Percentiles rank a stretch among this genome's conserved stretches.
Evolutionary conservation across 2,329 filamentous ascomycete species (phyloP).

Genomic region (Eutypella sp.): DNA sequence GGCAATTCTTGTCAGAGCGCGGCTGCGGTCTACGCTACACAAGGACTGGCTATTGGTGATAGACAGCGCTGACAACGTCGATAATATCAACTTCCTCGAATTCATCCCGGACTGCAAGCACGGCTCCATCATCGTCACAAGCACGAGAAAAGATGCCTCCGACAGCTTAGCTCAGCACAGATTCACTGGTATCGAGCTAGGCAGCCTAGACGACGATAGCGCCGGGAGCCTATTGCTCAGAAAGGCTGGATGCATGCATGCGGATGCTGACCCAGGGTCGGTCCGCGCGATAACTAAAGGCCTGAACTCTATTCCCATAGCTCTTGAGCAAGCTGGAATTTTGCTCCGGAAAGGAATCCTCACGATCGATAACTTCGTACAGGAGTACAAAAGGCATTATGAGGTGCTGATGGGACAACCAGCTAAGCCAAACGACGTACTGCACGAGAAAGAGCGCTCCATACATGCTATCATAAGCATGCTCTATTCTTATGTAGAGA

Average conservation of each 20-base stretch:
- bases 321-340: not conserved
- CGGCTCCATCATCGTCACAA: not conserved
- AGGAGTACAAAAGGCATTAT: not conserved
- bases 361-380: not conserved
- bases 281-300: not conserved
- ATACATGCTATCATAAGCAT: not conserved
- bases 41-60: not conserved
- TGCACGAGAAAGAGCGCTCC: not conserved
- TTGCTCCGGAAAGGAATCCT: not conserved
- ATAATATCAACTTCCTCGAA: not conserved
- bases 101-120: not conserved
- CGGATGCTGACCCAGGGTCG: not conserved
- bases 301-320: not conserved
- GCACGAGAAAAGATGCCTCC: not conserved
- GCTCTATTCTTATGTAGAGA: not conserved
- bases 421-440: not conserved
- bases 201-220: not conserved
- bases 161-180: not conserved
- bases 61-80: not conserved
- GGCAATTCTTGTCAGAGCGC: not conserved
- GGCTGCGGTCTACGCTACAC: not conserved
- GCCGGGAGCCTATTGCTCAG: not conserved
- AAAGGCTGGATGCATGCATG: not conserved
- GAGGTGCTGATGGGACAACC: not conserved
- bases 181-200: not conserved